A percentile compares a stretch with the other conserved stretches of the same genome.
Conservation (phyloP, 495 filamentous ascomycete species). For the Choiromyces venosus region DNA sequence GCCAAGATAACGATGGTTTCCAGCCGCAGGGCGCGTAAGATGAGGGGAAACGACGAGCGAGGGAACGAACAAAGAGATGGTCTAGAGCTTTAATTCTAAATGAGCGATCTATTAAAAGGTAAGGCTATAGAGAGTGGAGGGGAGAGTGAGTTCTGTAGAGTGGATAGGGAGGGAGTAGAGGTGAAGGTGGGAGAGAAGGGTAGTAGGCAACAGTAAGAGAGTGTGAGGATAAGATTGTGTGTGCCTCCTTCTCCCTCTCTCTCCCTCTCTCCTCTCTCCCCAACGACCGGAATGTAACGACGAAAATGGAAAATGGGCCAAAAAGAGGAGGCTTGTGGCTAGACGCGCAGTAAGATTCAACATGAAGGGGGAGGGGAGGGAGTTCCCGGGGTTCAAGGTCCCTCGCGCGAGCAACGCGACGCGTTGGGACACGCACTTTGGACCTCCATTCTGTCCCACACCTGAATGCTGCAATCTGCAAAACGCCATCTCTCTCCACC, state of each 20-base stretch:
- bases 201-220: conserved; percentile 21
- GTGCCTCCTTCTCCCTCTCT: background rate
- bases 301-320: conserved; percentile 31
- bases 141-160: background rate
- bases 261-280: background rate
- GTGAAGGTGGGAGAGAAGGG: conserved; percentile 13
- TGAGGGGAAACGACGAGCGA: background rate
- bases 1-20: background rate
- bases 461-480: background rate
- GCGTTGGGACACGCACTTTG: background rate
- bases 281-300: conserved; percentile 22
- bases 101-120: background rate
- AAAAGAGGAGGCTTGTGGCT: conserved; percentile 27
- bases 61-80: background rate
- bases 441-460: background rate
- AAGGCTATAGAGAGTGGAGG: conserved; percentile 6
- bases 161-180: conserved; percentile 3
- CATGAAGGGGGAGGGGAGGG: conserved; percentile 18
- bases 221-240: conserved; percentile 9
- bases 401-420: background rate
- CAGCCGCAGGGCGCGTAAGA: conserved; percentile 15
- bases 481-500: background rate
- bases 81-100: background rate
- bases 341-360: conserved; percentile 30
- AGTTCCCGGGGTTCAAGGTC: background rate